phyloP scores from a whole-genome alignment of 106 monocot species.

The Posidonia australis region DNA sequence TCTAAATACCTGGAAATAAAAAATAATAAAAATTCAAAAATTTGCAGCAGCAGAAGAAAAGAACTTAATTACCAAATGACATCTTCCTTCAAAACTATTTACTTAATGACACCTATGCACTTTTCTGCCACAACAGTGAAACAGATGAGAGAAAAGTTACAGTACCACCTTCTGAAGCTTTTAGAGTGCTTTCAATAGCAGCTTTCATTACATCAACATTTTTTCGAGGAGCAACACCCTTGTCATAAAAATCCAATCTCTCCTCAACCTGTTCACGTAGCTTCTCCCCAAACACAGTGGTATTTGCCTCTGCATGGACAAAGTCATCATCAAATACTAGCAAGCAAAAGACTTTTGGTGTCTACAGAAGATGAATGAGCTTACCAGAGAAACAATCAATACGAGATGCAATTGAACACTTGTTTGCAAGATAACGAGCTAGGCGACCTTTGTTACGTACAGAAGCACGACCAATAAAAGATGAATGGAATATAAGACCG shows the following conservation, averaged over 20 bases:
- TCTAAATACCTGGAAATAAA: not conserved
- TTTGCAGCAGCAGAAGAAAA: too few relatives aligned
- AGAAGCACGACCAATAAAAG: constrained; percentile 91
- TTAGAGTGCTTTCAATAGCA: constrained; percentile 48
- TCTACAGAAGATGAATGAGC: not conserved
- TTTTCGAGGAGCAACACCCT: constrained; percentile 89
- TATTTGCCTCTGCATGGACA: constrained; percentile 35
- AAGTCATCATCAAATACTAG: not conserved
- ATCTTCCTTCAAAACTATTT: too few relatives aligned
- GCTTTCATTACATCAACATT: constrained; percentile 98
- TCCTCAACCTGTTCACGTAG: constrained; percentile 93
- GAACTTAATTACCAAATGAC: too few relatives aligned
- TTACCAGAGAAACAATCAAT: constrained; percentile 92
- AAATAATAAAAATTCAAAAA: not conserved
- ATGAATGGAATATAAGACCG: constrained; percentile 94
- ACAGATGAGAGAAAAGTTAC: too few relatives aligned
- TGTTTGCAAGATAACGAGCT: constrained; percentile 92
- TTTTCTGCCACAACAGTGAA: too few relatives aligned
- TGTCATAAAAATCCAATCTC: constrained; percentile 93
- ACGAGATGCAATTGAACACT: constrained; percentile 91
- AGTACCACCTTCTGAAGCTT: not conserved
- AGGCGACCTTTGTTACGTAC: constrained; percentile 72
- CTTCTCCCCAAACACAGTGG: constrained; percentile 73
- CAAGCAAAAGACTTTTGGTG: not conserved
- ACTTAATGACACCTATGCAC: too few relatives aligned